Conservation (phyloP, 352 stramenopile genomes). For the Phytopythium oedochilum region DNA sequence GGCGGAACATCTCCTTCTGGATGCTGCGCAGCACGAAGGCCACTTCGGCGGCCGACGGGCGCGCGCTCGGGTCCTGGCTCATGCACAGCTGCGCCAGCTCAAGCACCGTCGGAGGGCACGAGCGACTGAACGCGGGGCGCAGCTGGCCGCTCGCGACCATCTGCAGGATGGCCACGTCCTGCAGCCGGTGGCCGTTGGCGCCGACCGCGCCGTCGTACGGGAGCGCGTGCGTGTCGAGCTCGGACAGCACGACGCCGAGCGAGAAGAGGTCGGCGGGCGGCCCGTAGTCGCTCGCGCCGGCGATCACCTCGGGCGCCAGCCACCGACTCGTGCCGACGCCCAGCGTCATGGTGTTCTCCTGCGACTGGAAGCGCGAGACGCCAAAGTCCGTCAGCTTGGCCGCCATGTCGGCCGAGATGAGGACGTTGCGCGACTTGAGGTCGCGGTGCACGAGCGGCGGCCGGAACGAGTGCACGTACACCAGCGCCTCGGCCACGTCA, state of each 20-base stretch:
- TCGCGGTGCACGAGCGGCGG: conserved; percentile 57
- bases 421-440: conserved; percentile 53
- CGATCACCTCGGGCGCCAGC: conserved; percentile 18
- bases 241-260: conserved; percentile 28
- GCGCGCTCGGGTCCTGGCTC: conserved; percentile 17
- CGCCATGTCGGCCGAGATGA: conserved; percentile 15
- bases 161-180: conserved; percentile 35
- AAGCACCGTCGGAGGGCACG: conserved; percentile 18
- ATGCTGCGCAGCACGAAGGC: conserved; percentile 28
- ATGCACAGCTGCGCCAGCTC: conserved; percentile 34
- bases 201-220: conserved; percentile 29
- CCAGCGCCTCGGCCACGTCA: conserved; percentile 52
- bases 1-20: conserved; percentile 11
- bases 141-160: conserved; percentile 26
- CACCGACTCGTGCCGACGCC: conserved; percentile 23
- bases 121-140: conserved; percentile 15
- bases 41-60: conserved; percentile 31
- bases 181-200: conserved; percentile 16
- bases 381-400: conserved; percentile 29
- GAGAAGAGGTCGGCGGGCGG: conserved; percentile 26
- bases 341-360: conserved; percentile 20
- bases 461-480: conserved; percentile 65
- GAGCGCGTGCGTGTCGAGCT: conserved; percentile 25
- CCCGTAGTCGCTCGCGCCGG: conserved; percentile 13
- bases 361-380: conserved; percentile 12